Evolutionary conservation across 1,284 basidiomycete species (phyloP), one percentile per base, ranked within the genome.

Genomic region (Lentinula novae-zelandiae): DNA sequence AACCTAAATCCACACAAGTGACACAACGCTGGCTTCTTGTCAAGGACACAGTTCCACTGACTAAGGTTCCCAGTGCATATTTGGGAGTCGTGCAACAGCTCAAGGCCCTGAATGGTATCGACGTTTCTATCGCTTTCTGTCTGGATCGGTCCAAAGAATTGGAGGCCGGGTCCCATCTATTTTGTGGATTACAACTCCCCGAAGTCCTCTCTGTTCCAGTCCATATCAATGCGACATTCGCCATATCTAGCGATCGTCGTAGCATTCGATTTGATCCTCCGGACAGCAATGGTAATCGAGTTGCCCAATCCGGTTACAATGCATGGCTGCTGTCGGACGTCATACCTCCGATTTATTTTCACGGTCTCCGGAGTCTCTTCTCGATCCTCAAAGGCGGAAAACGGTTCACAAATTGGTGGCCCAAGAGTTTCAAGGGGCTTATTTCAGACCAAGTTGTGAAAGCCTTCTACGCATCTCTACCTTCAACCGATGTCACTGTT

Each of bases 221-320:
- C 10, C 73, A 75, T 61, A 55, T 75, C 7, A 65, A 71, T 12
- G 72, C 71, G 0, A 67, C 70, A 0, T 75, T 72, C 53, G 68
- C 73, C 33, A 65, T 74, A 6, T 69, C 73, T 1, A 69, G 70
- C 5, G 72, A 74, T 58, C 64, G 74, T 27, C 67, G 72, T 8
- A 57, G 67, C 53, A 67, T 70, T 22, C 63, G 67, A 4, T 66
- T 69, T 52, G 69, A 69, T 33, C 56, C 65, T 66, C 57, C 57
- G 3, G 57, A 58, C 36, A 70, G 68, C 4, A 68, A 71, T 39
- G 72, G 73, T 38, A 70, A 67, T 40, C 60, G 57, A 31, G 40
- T 50, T 9, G 4, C 63, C 5, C 78, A 78, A 59, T 72, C 76
- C 1, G 51, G 61, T 6, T 81, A 76, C 64, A 81, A 82, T 60